These are phyloP conservation scores for Aspergillus bertholletiae DNA, from an alignment of 495 filamentous ascomycete genomes.

Conservation along the genomic window DNA sequence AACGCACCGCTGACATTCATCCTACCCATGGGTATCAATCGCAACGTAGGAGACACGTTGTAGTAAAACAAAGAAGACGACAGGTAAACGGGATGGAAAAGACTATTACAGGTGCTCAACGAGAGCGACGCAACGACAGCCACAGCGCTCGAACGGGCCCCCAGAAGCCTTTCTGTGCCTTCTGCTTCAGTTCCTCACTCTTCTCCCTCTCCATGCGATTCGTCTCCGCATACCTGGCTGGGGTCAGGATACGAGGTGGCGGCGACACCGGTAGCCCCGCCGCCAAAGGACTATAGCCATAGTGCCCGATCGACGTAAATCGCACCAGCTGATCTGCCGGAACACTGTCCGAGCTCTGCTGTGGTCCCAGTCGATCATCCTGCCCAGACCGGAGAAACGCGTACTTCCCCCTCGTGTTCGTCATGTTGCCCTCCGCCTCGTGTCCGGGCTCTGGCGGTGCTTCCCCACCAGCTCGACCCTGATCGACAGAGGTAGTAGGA, in stretches of 20 bases:
- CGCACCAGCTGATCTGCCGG: too few species aligned
- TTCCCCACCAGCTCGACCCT: too few species aligned
- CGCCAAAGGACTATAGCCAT: constrained; percentile 8
- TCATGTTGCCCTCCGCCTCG: too few species aligned
- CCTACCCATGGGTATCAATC: not conserved
- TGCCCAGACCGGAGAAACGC: too few species aligned
- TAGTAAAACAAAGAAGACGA: not conserved
- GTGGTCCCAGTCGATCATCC: not conserved
- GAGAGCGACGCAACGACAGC: constrained; percentile 1
- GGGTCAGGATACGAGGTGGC: constrained; percentile 16
- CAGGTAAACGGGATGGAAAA: not conserved
- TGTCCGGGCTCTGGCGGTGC: too few species aligned
- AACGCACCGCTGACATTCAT: not conserved
- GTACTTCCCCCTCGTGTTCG: too few species aligned
- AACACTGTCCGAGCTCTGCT: not conserved
- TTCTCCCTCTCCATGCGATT: not conserved
- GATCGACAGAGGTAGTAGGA: too few species aligned
- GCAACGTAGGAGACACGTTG: not conserved
- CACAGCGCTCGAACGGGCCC: constrained; percentile 5
- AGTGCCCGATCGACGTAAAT: constrained; percentile 8
- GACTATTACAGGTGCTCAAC: not conserved
- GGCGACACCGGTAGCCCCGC: constrained; percentile 2
- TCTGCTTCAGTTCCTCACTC: not conserved
- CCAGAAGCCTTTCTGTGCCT: not conserved
- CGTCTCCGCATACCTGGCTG: constrained; percentile 12